Evolutionary conservation across 2,329 filamentous ascomycete species (phyloP), one percentile per base, ranked within the genome.

Genomic region (Colletotrichum eremochloae): DNA sequence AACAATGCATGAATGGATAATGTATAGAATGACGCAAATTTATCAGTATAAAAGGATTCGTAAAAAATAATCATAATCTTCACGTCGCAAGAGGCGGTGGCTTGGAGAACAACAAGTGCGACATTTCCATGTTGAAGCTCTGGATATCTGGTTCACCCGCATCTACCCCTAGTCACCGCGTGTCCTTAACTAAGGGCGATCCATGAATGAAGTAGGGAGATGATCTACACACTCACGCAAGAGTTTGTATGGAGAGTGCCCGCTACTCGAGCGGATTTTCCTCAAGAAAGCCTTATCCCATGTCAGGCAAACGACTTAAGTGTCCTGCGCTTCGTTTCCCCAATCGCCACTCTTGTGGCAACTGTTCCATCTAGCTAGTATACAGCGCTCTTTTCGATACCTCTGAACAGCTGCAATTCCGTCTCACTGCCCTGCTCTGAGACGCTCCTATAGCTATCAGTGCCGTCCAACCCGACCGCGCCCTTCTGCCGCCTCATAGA

Each of bases 371-470:
- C 18, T 38, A 61, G 55, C 18, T 38, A 61, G 55, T 58, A 70
- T 42, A 62, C 61, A 14, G 29, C 36, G 7, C 71, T 44, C 24
- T 70, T 71, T 8, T 66, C 67, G 2, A 73, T 66, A 1, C 67
- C 67, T 29, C 44, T 52, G 20, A 73, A 55, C 12, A 56, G 67
- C 31, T 40, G 52, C 33, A 71, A 2, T 61, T 71, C 67, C 29
- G 71, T 73, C 40, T 73, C 52, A 29, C 71, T 73, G n/a, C 48
- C 58, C 38, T 50, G 15, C 18, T 33, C 40, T 15, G 71, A 65
- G 38, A 12, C 38, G 24, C 15, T 18, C 11, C 29, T 15, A 5
- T 64, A 36, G 31, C 53, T 71, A 15, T 68, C 65, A 0, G 29
- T 61, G 31, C 57, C 61, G 15, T 18, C 46, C 15, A 70, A 14